A percentile compares a stretch with the other conserved stretches of the same genome.
Conservation (phyloP, 768 basidiomycete species). For the Pisolithus marmoratus region DNA sequence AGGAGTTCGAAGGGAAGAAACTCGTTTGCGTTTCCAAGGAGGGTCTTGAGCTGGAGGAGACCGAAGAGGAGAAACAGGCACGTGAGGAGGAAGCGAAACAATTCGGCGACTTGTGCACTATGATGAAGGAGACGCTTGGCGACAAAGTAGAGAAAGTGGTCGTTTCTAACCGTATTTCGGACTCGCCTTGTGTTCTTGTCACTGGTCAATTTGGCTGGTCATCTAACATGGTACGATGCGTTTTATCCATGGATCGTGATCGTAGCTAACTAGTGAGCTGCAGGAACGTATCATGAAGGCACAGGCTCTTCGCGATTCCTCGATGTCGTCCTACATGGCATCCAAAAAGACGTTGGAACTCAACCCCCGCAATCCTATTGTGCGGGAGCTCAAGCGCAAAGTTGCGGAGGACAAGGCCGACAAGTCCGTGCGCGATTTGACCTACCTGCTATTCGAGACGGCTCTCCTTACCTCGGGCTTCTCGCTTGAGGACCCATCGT, state of each 20-base stretch:
- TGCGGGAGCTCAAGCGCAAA: conserved; percentile 95
- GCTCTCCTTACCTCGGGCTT: conserved; percentile 94
- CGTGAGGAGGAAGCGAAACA: conserved; percentile 83
- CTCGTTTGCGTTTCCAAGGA: conserved; percentile 98
- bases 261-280: conserved; percentile 2
- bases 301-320: conserved; percentile 92
- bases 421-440: conserved; percentile 97
- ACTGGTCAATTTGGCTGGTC: conserved; percentile 99
- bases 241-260: not conserved
- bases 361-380: conserved; percentile 86
- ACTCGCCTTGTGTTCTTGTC: conserved; percentile 95
- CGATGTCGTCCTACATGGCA: conserved; percentile 99
- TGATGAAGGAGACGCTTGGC: conserved; percentile 97
- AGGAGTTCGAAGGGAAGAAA: conserved; percentile 99
- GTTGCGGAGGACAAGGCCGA: conserved; percentile 96
- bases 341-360: conserved; percentile 98
- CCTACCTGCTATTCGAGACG: conserved; percentile 94
- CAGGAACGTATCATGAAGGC: conserved; percentile 99
- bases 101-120: conserved; percentile 84
- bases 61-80: conserved; percentile 90
- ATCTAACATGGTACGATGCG: conserved; percentile 78
- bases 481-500: conserved; percentile 90
- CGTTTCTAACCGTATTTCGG: conserved; percentile 94
- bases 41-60: conserved; percentile 98
- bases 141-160: conserved; percentile 99